Evolutionary conservation across 2,329 filamentous ascomycete genomes (phyloP), one percentile per base, ranked within the genome.

Genomic region (Neurospora sp.): DNA sequence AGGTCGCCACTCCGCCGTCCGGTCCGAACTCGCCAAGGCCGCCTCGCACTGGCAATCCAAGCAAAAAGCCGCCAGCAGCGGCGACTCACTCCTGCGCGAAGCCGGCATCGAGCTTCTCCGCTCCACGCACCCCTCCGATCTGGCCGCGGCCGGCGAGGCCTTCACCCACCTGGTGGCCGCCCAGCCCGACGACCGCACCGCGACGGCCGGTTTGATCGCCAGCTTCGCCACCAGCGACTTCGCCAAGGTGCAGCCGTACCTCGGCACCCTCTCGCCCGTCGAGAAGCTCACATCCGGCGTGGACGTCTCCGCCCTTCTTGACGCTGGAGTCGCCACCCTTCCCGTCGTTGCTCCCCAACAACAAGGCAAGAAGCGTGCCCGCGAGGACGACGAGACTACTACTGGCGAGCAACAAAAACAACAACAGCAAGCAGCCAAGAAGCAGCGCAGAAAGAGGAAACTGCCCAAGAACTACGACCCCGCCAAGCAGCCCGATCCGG

Each of bases 141-240:
- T 93, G 36, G 79, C 85, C 15, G 83, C 88, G 0, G 94, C 96
- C 0, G 89, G 89, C 3, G 86, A 91, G n/a, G 90, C 96, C 8
- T 98, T 98, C 80, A 85, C 87, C 68, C 86, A 86, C 67, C 85
- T 98, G 13, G 87, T 91, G 73, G 81, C 86, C 2, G 84, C 89
- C 71, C 85, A 93, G 58, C 82, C 86, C n/a, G 83, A 82, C 46
- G 92, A 97, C 75, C 86, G 85, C 39, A 85, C 91, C 69, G 90
- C 92, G 1, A 87, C 89, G 17, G 93, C 93, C 9, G 96, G 96
- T 1, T 88, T 96, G n/a, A 87, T 98, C 8, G 96, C 96, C 3
- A 90, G 93, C 10, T 88, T 92, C 75, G 91, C 92, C 38, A 87
- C 87, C 1, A 83, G 82, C 1, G 84, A 91, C 72, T 84, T 86